These are phyloP conservation scores for Clitoria ternatea DNA, from an alignment of 306 rosid genomes.

Conservation along the genomic window DNA sequence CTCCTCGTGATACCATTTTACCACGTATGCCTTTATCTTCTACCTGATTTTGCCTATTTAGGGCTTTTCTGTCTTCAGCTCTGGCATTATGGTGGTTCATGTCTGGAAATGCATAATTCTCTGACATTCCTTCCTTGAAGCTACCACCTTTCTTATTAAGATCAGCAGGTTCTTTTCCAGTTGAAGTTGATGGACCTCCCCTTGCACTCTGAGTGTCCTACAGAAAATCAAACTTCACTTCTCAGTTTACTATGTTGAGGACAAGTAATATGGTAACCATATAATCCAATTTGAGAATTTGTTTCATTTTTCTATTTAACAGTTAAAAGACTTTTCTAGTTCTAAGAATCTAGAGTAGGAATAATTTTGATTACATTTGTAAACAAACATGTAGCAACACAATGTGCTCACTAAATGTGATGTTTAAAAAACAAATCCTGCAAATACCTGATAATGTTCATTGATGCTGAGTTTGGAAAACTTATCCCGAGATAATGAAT, in stretches of 20 bases:
- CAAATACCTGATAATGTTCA: slow-evolving; percentile 47
- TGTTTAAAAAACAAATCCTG: not conserved
- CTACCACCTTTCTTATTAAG: slow-evolving; percentile 42
- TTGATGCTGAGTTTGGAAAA: slow-evolving; percentile 56
- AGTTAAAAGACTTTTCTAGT: slow-evolving; percentile 3
- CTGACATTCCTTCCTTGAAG: slow-evolving; percentile 68
- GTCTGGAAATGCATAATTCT: slow-evolving; percentile 62
- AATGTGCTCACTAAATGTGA: slow-evolving; percentile 15
- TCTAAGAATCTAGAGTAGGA: not conserved
- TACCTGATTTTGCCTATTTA: slow-evolving; percentile 29
- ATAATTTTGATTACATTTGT: slow-evolving; percentile 7
- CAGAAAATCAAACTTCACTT: slow-evolving; percentile 48
- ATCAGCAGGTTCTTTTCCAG: slow-evolving; percentile 39
- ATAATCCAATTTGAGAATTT: slow-evolving; percentile 24
- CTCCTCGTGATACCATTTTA: slow-evolving; percentile 44
- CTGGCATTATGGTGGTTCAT: slow-evolving; percentile 40
- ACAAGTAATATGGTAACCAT: slow-evolving; percentile 32
- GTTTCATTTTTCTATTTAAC: slow-evolving; percentile 6
- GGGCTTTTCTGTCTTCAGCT: slow-evolving; percentile 41
- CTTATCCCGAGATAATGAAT: slow-evolving; percentile 53
- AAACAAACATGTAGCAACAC: slow-evolving; percentile 4
- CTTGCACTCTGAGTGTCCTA: slow-evolving; percentile 67
- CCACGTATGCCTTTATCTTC: slow-evolving; percentile 50
- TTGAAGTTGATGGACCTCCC: slow-evolving; percentile 43
- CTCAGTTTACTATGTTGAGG: slow-evolving; percentile 34